Evolutionary conservation across 1,284 basidiomycete genomes (phyloP).

Genomic region (Sporisorium iseilematis-ciliati): DNA sequence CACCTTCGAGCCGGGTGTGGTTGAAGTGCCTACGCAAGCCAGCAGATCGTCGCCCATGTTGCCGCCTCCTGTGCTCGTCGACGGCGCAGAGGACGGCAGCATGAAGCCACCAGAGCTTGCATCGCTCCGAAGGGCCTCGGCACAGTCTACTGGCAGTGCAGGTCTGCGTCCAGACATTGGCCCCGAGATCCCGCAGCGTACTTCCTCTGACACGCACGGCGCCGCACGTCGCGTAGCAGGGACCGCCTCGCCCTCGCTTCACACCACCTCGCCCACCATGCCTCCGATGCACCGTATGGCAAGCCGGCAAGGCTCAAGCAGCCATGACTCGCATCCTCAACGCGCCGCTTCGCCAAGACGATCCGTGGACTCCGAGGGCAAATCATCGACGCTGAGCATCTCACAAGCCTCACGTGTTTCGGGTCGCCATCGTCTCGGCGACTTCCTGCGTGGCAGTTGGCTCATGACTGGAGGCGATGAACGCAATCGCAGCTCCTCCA

Average conservation of each 20-base stretch:
- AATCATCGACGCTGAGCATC: conserved; percentile 43
- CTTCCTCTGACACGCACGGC: conserved; percentile 45
- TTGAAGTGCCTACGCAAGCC: conserved; percentile 4
- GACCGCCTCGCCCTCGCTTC: conserved; percentile 22
- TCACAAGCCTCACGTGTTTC: conserved; percentile 48
- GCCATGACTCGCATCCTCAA: conserved; percentile 22
- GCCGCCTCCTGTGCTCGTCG: conserved; percentile 32
- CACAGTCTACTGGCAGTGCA: conserved; percentile 28
- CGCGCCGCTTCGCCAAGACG: conserved; percentile 27
- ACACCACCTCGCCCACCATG: conserved; percentile 26
- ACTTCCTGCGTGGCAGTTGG: conserved; percentile 46
- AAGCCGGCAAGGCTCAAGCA: conserved; percentile 21
- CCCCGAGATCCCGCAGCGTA: conserved; percentile 41
- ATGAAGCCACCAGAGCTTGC: conserved; percentile 32
- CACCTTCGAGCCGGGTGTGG: conserved; percentile 11
- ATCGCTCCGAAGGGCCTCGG: conserved; percentile 28
- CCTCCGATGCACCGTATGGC: conserved; percentile 19
- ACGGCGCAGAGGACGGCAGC: conserved; percentile 7
- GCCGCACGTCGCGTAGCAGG: conserved; percentile 22
- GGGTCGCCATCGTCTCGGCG: conserved; percentile 50
- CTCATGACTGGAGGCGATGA: conserved; percentile 34
- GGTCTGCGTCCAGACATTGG: conserved; percentile 29
- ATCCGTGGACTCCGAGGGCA: conserved; percentile 39
- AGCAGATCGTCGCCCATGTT: conserved; percentile 25
- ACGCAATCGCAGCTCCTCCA: conserved; percentile 30